Evolutionary conservation across 768 basidiomycete species (phyloP).

Genomic region (Mycena indigotica): DNA sequence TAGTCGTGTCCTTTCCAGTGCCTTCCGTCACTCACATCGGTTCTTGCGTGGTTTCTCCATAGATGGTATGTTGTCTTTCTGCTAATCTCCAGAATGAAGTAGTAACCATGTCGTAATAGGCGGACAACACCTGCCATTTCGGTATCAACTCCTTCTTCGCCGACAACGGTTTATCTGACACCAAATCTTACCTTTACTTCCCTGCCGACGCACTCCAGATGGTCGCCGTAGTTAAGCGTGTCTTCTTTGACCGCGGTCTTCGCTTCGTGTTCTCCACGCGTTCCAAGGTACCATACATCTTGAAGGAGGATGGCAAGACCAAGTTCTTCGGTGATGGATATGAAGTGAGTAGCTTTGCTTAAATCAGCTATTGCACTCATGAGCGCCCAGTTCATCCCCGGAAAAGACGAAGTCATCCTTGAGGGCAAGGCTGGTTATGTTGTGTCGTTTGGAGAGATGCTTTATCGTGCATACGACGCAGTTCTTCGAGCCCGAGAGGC

Average conservation of each 20-base stretch:
- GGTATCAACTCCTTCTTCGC: constrained; percentile 87
- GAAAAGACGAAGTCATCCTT: constrained; percentile 80
- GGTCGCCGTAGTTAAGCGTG: constrained; percentile 70
- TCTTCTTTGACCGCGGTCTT: constrained; percentile 82
- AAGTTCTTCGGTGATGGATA: constrained; percentile 71
- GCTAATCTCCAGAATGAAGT: neutral
- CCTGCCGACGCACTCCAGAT: constrained; percentile 84
- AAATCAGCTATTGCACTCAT: too few species aligned
- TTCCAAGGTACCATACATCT: constrained; percentile 85
- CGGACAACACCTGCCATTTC: constrained; percentile 58
- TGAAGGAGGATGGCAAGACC: constrained; percentile 70
- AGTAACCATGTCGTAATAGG: neutral
- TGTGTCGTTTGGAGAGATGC: constrained; percentile 84
- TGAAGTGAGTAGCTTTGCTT: too few species aligned
- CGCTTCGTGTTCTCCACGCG: constrained; percentile 90
- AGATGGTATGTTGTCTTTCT: constrained; percentile 46
- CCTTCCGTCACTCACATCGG: neutral
- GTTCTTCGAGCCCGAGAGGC: constrained; percentile 71
- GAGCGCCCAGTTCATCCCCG: constrained; percentile 82
- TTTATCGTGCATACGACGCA: constrained; percentile 83
- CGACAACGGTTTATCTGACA: constrained; percentile 84
- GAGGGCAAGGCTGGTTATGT: constrained; percentile 83
- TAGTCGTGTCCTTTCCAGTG: constrained; percentile 18
- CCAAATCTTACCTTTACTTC: constrained; percentile 83
- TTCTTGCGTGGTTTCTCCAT: neutral